Conservation (phyloP, 768 basidiomycete genomes). For the Leucocoprinus leucothites region DNA sequence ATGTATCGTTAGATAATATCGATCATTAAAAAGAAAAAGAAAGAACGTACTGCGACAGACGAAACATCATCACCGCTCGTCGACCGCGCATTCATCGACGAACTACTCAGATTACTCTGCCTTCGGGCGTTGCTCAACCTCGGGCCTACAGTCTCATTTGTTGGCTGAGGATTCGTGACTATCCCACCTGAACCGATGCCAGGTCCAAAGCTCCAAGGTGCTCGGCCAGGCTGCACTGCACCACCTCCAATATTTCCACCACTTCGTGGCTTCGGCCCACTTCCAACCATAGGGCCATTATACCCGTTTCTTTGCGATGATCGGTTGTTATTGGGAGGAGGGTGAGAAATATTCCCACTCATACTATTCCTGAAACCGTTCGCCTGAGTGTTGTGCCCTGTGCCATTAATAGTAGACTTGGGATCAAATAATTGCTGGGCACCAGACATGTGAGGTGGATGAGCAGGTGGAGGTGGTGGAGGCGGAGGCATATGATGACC, state of each 20-base stretch:
- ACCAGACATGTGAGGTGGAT: constrained; percentile 2
- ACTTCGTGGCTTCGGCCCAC: constrained; percentile 27
- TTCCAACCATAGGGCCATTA: constrained; percentile 20
- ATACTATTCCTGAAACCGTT: constrained; percentile 8
- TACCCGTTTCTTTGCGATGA: constrained; percentile 22
- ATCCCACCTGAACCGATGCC: constrained; percentile 51
- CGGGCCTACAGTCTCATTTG: constrained; percentile 60
- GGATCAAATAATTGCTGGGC: constrained; percentile 3
- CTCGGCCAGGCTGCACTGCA: constrained; percentile 37
- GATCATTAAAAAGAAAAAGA: constrained; percentile 1
- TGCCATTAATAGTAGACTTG: constrained; percentile 15
- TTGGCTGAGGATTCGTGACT: constrained; percentile 22
- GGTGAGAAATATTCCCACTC: constrained; percentile 26
- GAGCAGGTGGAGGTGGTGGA: constrained; percentile 17
- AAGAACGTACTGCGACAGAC: constrained; percentile 68
- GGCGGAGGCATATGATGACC: constrained; percentile 17
- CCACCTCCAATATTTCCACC: constrained; percentile 8
- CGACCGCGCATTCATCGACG: constrained; percentile 54
- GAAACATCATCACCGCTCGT: constrained; percentile 69
- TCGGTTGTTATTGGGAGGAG: constrained; percentile 25
- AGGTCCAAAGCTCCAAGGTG: constrained; percentile 72
- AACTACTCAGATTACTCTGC: constrained; percentile 48
- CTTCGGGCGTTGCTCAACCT: constrained; percentile 56
- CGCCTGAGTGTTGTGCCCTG: constrained; percentile 21
- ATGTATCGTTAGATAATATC: constrained; percentile 6